phyloP scores from a whole-genome alignment of 345 rosid genomes.

The Gossypium bickii region DNA sequence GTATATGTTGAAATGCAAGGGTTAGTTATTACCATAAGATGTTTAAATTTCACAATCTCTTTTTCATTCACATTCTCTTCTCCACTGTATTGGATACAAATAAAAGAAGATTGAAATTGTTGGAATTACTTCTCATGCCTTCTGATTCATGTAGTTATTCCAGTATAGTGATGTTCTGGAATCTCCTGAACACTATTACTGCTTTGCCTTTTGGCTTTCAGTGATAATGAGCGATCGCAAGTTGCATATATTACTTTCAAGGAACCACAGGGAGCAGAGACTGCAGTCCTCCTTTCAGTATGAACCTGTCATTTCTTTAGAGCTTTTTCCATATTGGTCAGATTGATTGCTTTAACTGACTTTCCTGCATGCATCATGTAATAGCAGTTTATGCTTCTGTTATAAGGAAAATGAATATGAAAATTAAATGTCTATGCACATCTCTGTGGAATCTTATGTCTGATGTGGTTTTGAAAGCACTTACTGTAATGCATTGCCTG shows the following conservation, averaged over 20 bases:
- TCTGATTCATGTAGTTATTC: neutral
- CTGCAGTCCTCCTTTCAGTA: conserved; percentile 85
- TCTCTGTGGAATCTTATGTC: neutral
- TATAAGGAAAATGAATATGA: too few relatives aligned
- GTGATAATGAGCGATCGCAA: conserved; percentile 50
- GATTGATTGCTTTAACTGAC: too few relatives aligned
- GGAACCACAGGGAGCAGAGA: conserved; percentile 78
- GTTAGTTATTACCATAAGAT: conserved; percentile 28
- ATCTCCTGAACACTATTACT: neutral
- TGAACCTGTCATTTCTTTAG: conserved; percentile 9
- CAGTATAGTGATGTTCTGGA: neutral
- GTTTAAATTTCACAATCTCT: neutral
- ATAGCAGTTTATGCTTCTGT: too few relatives aligned
- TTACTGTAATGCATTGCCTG: neutral
- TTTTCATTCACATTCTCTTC: too few relatives aligned
- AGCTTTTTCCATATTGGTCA: too few relatives aligned
- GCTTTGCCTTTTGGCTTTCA: conserved; percentile 19
- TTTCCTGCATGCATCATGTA: too few relatives aligned
- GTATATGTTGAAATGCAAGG: conserved; percentile 56
- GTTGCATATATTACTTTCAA: conserved; percentile 73
- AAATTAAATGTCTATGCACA: too few relatives aligned
- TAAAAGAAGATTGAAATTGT: neutral
- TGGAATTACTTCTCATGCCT: neutral
- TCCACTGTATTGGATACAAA: neutral
- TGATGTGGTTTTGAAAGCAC: neutral